Conservation (phyloP, 2,329 filamentous ascomycete genomes). For the Trichoderma koningiopsis region DNA sequence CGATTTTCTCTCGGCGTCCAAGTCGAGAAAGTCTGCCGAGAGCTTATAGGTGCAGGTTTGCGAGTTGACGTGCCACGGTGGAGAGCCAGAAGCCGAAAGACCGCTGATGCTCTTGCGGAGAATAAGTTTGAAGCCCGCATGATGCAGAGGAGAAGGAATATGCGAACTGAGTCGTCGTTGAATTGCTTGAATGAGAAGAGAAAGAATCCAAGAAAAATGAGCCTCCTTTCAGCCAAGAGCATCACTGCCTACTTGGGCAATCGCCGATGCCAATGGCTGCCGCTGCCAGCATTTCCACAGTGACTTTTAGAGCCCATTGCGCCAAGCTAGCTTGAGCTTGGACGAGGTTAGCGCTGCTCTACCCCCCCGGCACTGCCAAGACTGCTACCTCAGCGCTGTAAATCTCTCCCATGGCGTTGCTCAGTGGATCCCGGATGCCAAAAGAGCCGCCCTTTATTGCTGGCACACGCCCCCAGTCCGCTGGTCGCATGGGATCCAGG, state of each 20-base stretch:
- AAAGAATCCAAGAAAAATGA: background rate
- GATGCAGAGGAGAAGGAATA: background rate
- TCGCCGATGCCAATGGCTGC: background rate
- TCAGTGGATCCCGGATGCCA: constrained; percentile 5
- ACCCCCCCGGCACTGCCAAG: background rate
- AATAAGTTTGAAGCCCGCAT: background rate
- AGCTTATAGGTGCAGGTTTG: background rate
- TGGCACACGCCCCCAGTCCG: constrained; percentile 4
- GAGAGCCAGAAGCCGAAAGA: constrained; percentile 1
- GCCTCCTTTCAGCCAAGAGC: background rate
- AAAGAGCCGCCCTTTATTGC: constrained; percentile 7
- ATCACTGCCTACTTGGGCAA: background rate
- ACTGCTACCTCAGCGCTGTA: constrained; percentile 8
- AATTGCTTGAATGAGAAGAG: background rate
- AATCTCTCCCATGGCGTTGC: constrained; percentile 9
- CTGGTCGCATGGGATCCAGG: constrained; percentile 2
- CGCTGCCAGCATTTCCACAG: background rate
- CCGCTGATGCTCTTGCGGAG: background rate
- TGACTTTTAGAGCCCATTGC: background rate
- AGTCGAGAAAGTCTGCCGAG: background rate
- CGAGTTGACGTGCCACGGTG: constrained; percentile 3
- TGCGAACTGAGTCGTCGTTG: background rate
- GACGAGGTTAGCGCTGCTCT: constrained; percentile 12
- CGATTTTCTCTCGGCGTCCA: background rate
- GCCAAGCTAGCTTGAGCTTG: background rate